Conservation (phyloP, 352 stramenopile species). For the Blastocystis sp. region DNA sequence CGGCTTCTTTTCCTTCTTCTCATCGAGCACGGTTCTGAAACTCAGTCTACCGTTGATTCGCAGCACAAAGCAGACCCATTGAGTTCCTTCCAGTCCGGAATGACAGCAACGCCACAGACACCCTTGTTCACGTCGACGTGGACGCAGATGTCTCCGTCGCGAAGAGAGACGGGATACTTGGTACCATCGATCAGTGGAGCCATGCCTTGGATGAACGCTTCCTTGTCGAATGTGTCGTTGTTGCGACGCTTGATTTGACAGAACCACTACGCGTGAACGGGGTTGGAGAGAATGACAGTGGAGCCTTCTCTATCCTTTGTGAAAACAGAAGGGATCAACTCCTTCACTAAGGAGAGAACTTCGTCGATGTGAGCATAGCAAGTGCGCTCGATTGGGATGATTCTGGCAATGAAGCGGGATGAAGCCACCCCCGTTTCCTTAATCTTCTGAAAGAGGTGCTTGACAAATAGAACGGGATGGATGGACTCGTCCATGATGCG, state of each 20-base stretch:
- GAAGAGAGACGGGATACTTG: constrained; percentile 31
- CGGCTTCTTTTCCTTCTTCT: constrained; percentile 56
- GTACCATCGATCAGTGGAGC: constrained; percentile 28
- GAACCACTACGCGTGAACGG: constrained; percentile 43
- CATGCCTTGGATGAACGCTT: constrained; percentile 16
- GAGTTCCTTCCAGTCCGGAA: constrained; percentile 36
- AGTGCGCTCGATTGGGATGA: constrained; percentile 66
- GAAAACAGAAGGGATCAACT: constrained; percentile 9
- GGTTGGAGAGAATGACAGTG: background rate
- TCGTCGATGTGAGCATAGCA: constrained; percentile 68
- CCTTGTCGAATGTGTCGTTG: constrained; percentile 62
- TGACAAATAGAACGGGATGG: constrained; percentile 19
- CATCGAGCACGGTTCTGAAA: constrained; percentile 48
- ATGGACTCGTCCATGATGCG: constrained; percentile 52
- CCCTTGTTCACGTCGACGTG: constrained; percentile 70
- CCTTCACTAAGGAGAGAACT: background rate
- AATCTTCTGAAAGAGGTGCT: constrained; percentile 39
- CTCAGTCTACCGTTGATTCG: constrained; percentile 20
- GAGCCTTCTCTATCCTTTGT: constrained; percentile 6
- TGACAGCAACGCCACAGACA: constrained; percentile 55
- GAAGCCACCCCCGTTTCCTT: background rate
- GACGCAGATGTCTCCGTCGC: constrained; percentile 66
- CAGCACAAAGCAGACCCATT: constrained; percentile 18
- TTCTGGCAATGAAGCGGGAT: constrained; percentile 45
- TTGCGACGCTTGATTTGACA: constrained; percentile 60